Evolutionary conservation across 2,329 filamentous ascomycete genomes (phyloP).

Genomic region (Colletotrichum agaves): DNA sequence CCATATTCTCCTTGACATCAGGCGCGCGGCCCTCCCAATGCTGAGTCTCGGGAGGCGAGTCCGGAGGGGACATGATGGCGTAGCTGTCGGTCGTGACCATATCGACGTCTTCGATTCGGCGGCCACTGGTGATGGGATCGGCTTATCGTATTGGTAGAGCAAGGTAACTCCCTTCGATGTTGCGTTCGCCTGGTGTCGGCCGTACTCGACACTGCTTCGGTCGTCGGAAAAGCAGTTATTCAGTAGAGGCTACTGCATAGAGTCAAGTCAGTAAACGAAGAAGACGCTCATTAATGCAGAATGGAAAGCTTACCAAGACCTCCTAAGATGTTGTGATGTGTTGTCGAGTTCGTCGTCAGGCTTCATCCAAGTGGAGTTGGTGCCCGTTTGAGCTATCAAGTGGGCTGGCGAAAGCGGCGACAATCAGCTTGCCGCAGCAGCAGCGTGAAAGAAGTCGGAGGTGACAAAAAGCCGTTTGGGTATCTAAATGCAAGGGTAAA

Average conservation of each 20-base stretch:
- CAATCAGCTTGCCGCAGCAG: not conserved
- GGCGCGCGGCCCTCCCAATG: slow-evolving; percentile 30
- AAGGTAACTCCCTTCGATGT: too few species aligned
- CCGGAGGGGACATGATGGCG: slow-evolving; percentile 21
- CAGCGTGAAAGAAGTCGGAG: not conserved
- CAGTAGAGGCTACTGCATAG: not conserved
- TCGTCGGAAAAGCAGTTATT: not conserved
- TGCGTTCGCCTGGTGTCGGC: not conserved
- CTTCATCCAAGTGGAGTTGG: not conserved
- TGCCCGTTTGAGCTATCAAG: slow-evolving; percentile 4
- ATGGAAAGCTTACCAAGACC: too few species aligned
- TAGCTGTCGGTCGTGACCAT: slow-evolving; percentile 3
- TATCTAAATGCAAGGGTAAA: slow-evolving; percentile 22
- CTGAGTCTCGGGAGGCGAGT: slow-evolving; percentile 21
- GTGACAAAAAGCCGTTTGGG: not conserved
- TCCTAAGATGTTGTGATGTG: not conserved
- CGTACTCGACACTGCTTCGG: not conserved
- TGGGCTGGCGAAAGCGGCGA: not conserved
- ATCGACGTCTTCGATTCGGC: not conserved
- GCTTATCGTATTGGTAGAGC: not conserved
- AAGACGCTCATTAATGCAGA: too few species aligned
- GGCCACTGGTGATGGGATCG: not conserved
- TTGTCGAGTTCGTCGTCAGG: not conserved
- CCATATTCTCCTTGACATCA: slow-evolving; percentile 21
- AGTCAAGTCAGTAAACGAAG: too few species aligned